Evolutionary conservation across 306 rosid genomes (phyloP), one percentile per base, ranked within the genome.

Genomic region (Lathyrus tuberosus): DNA sequence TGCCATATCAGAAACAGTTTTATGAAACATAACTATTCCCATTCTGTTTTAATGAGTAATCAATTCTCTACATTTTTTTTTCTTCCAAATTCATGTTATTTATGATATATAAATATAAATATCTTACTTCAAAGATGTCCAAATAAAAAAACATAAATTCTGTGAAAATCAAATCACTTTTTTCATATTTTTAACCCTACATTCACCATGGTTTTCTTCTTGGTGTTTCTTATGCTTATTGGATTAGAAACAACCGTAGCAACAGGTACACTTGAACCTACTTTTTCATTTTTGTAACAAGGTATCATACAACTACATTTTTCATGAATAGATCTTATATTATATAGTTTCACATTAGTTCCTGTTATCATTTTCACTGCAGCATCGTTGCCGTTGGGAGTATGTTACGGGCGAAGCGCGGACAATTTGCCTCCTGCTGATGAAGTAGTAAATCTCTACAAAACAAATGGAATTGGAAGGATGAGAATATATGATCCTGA

Each of bases 351-450:
- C 30, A 26, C 31, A 10, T 20, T 4, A 52, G 10, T 30, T 52
- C 2, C 11, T 52, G 7, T 20, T 52, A 20, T 52, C 20, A 20
- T 51, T 18, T 59, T 5, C 6, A 4, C 26, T 1, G 5, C 4
- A 78, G 84, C 54, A 6, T 84, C 78, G 54, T 66, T 78, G 47
- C 59, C 87, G 4, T 8, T 68, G 1, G 84, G 89, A 24, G 84
- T 82, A 0, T 84, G 89, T 13, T 76, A 84, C 38, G 92, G 89
- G 0, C 11, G 15, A 52, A 75, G 15, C 0, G 79, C 58, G 0
- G 44, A 78, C 57, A 41, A 64, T 18, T 64, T 87, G 18, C 89
- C 89, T 9, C 2, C 65, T 4, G 59, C 51, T 0, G 10, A 18
- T 10, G 92, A 85, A 54, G 87, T 79, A 1, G 4, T 85, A 10